A percentile compares a stretch with the other conserved stretches of the same genome.
Conservation (phyloP, 1,284 basidiomycete genomes). For the Ceratobasidium sp. region DNA sequence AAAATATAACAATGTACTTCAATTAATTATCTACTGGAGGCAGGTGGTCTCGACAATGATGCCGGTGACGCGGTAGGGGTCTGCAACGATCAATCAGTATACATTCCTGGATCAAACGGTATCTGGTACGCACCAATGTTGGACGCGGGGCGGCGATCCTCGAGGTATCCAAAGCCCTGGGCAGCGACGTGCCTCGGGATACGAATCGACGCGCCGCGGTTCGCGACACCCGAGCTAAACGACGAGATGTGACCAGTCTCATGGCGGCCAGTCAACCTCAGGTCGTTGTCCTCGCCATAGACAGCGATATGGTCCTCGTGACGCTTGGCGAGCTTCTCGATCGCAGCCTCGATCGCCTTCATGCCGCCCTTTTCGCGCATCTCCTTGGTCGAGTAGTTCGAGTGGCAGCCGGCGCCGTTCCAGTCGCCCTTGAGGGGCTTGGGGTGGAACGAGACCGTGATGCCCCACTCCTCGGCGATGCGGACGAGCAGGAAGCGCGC, state of each 20-base stretch:
- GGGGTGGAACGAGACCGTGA: conserved; percentile 99
- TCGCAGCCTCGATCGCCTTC: conserved; percentile 92
- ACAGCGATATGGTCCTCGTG: conserved; percentile 95
- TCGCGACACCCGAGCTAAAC: conserved; percentile 96
- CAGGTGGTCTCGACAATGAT: conserved; percentile 95
- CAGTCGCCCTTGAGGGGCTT: conserved; percentile 98
- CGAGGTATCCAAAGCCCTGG: conserved; percentile 95
- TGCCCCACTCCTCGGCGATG: conserved; percentile 97
- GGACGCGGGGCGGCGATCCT: conserved; percentile 95
- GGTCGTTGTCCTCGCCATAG: conserved; percentile 96
- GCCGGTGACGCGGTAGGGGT: conserved; percentile 87
- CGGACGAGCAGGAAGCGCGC: conserved; percentile 93
- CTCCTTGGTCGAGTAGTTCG: conserved; percentile 91
- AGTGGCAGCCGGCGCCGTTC: conserved; percentile 99
- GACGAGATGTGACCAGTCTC: conserved; percentile 96
- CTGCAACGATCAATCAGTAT: conserved; percentile 57
- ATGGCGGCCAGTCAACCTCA: conserved; percentile 91
- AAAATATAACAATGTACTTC: conserved; percentile 26
- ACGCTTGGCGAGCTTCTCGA: conserved; percentile 86
- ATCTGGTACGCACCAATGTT: conserved; percentile 82
- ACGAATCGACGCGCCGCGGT: conserved; percentile 97
- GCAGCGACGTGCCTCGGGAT: conserved; percentile 92
- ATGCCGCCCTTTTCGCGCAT: conserved; percentile 96
- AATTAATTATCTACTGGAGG: conserved; percentile 44
- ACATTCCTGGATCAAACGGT: conserved; percentile 10